Percentiles rank a stretch among this genome's conserved stretches.
Conservation (phyloP, 768 basidiomycete species). For the Panellus pusillus region DNA sequence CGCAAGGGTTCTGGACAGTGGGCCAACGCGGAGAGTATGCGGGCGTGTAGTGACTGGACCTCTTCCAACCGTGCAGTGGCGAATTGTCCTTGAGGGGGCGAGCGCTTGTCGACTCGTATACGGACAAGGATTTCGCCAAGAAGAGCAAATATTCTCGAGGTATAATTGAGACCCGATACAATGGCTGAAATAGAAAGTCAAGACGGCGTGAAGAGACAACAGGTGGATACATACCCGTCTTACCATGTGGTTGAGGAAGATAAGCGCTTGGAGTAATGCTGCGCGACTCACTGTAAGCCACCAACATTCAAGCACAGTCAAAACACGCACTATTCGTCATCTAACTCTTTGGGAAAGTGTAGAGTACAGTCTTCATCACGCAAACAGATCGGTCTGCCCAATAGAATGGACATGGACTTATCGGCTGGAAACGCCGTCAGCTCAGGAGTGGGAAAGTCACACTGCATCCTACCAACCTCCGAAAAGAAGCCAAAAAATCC, state of each 20-base stretch:
- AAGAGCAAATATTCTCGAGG: slow-evolving; percentile 80
- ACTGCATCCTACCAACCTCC: slow-evolving; percentile 55
- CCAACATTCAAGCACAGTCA: slow-evolving; percentile 28
- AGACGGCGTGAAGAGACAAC: neutral
- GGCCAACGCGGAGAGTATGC: slow-evolving; percentile 71
- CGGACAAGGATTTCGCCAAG: slow-evolving; percentile 86
- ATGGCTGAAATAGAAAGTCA: slow-evolving; percentile 41
- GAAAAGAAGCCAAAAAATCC: slow-evolving; percentile 88
- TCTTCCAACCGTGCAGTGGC: slow-evolving; percentile 84
- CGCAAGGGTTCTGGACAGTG: slow-evolving; percentile 77
- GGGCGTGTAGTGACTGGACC: slow-evolving; percentile 74
- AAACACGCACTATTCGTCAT: slow-evolving; percentile 80
- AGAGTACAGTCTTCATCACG: slow-evolving; percentile 90
- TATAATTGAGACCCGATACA: slow-evolving; percentile 86
- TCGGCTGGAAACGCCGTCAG: slow-evolving; percentile 54
- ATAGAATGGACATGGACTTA: slow-evolving; percentile 84
- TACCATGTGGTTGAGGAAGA: slow-evolving; percentile 83
- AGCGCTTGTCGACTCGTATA: slow-evolving; percentile 84
- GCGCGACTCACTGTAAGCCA: slow-evolving; percentile 24
- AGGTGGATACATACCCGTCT: slow-evolving; percentile 42
- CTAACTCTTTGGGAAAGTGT: slow-evolving; percentile 84
- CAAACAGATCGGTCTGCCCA: slow-evolving; percentile 82
- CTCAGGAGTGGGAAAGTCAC: slow-evolving; percentile 5
- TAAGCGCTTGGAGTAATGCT: slow-evolving; percentile 86
- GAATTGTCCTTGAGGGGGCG: slow-evolving; percentile 82